phyloP scores from a whole-genome alignment of 1,284 basidiomycete species.

The Cryptococcus depauperatus region DNA sequence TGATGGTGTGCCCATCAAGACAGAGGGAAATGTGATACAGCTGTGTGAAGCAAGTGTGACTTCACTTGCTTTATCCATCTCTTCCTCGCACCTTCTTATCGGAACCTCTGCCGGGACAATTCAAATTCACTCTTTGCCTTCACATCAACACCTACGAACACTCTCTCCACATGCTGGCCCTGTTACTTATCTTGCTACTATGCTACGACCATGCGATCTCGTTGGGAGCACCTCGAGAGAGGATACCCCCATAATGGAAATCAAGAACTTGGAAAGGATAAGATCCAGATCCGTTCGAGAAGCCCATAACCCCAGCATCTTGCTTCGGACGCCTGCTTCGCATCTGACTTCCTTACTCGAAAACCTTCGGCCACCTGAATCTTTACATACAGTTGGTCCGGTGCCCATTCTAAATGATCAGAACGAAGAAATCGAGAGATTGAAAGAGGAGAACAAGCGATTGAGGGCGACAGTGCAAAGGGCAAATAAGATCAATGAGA shows the following conservation, averaged over 20 bases:
- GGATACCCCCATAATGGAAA: constrained; percentile 39
- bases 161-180: constrained; percentile 60
- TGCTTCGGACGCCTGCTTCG: constrained; percentile 14
- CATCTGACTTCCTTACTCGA: constrained; percentile 8
- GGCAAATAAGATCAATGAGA: constrained; percentile 76
- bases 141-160: constrained; percentile 77
- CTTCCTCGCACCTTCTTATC: constrained; percentile 61
- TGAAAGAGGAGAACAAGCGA: constrained; percentile 61
- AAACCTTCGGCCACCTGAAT: constrained; percentile 12
- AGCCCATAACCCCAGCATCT: constrained; percentile 27
- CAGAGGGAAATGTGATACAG: constrained; percentile 44
- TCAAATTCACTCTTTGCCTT: constrained; percentile 75
- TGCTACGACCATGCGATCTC: constrained; percentile 75
- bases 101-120: constrained; percentile 60
- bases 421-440: constrained; percentile 49
- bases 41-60: constrained; percentile 51
- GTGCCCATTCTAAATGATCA: no score
- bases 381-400: no score
- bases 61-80: constrained; percentile 63
- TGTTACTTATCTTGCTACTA: constrained; percentile 65
- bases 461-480: constrained; percentile 62
- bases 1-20: constrained; percentile 60
- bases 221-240: constrained; percentile 39
- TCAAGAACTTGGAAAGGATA: constrained; percentile 43
- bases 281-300: constrained; percentile 28